Base-by-base conservation (phyloP, 371 early-diverging fungal genomes). In the Amoeboaphelidium protococcarum region DNA sequence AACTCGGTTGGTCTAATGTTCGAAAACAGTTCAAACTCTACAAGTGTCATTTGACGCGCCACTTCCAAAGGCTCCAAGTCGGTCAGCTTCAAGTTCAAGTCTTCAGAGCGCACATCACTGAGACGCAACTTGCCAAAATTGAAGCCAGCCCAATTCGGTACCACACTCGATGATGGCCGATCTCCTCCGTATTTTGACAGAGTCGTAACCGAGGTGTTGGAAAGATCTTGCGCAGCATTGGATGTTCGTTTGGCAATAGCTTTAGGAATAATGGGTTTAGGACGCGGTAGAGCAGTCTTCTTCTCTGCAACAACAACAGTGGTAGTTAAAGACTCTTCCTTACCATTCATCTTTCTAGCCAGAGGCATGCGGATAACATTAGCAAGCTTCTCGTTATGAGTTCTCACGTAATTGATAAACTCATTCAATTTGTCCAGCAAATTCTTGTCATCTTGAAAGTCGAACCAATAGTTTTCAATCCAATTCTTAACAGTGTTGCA, bases 391-490 rank as follows among this genome's bases (percentile, higher is more conserved):
- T 47, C 58, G 40, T 37, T 46, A 6, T 21, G 21, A 50, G 58
- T 55, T 23, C 55, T 45, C 10, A 63, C 48, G 2, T 51, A 43
- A 21, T 62, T 57, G 2, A 62, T 49, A 47, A 67, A 60, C 0
- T 59, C 56, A 40, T 67, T 60, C 69, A 83, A 73, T 22, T 58
- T 45, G 22, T 56, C 53, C 49, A 70, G 52, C 26, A 75, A 55
- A 16, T 55, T 50, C 37, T 61, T 57, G 54, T 78, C 76, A 19
- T 71, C 58, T 21, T 49, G 48, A 22, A 54, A 13, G 23, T 50
- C 40, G 16, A 26, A 40, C 16, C 68, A 70, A 52, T 63, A 64
- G 25, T 62, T 52, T 45, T 70, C 67, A 3, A 67, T 50, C 71
- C 71, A 70, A 42, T 54, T 58, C 47, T 64, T 64, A 1, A 67